phyloP scores from a whole-genome alignment of 176 grass and related monocot genomes.

The Raddia distichophylla region DNA sequence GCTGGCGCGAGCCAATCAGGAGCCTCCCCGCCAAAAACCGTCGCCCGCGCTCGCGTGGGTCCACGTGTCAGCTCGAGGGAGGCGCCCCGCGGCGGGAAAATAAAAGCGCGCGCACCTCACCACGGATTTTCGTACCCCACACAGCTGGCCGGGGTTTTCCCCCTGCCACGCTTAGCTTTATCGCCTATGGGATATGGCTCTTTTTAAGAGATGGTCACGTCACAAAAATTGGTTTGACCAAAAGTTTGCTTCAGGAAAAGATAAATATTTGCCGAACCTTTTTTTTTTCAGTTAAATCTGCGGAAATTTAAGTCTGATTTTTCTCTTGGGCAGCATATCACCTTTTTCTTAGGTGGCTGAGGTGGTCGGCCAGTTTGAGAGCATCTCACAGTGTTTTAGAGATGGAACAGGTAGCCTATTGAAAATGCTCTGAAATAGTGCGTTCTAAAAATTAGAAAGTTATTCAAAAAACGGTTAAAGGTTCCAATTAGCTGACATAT shows the following conservation, averaged over 20 bases:
- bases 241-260: neutral
- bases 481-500: too few species aligned
- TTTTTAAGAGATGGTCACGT: neutral
- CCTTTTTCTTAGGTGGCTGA: too few species aligned
- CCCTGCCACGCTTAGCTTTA: neutral
- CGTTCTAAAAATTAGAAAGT: too few species aligned
- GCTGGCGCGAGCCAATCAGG: constrained; percentile 39
- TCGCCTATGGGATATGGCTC: neutral
- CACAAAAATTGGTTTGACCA: neutral
- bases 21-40: constrained; percentile 54
- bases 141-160: constrained; percentile 11
- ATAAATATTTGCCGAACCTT: neutral
- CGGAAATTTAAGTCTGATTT: too few species aligned
- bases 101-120: constrained; percentile 45
- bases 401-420: too few species aligned
- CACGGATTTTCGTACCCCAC: constrained; percentile 36
- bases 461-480: too few species aligned
- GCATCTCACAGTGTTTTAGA: too few species aligned
- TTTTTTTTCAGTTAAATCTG: too few species aligned
- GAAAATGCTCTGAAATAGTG: too few species aligned
- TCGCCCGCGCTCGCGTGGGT: neutral
- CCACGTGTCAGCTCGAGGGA: constrained; percentile 5
- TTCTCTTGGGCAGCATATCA: too few species aligned
- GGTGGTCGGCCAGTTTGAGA: too few species aligned
- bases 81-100: constrained; percentile 42